These are phyloP conservation scores for Nemophila menziesii DNA, from an alignment of 257 asterid species.

Conservation along the genomic window DNA sequence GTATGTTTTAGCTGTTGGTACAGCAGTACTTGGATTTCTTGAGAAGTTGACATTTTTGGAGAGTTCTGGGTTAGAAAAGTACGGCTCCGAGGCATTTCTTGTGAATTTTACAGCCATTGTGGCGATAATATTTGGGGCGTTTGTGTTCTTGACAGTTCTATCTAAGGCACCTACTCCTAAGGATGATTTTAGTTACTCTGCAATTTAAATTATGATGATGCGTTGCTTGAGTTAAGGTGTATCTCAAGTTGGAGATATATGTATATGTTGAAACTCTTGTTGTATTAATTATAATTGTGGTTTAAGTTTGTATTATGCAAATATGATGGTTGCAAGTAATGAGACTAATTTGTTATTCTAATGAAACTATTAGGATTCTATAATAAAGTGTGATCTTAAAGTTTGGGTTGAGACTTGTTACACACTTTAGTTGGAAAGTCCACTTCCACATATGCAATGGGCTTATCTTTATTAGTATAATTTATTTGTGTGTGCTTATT, in stretches of 20 bases:
- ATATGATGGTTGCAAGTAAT: too few relatives aligned
- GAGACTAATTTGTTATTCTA: too few relatives aligned
- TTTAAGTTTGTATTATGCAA: too few relatives aligned
- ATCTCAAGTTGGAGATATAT: neutral
- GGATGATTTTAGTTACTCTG: conserved; percentile 60
- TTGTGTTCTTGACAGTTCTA: conserved; percentile 59
- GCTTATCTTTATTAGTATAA: too few relatives aligned
- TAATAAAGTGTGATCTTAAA: too few relatives aligned
- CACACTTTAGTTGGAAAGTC: too few relatives aligned
- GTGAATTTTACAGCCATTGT: conserved; percentile 85
- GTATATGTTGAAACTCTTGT: neutral
- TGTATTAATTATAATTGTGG: neutral
- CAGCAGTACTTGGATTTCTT: conserved; percentile 64
- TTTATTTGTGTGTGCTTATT: too few relatives aligned
- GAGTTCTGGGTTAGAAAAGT: conserved; percentile 52
- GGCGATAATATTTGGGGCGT: conserved; percentile 61
- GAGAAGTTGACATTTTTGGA: conserved; percentile 91
- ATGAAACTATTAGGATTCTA: too few relatives aligned
- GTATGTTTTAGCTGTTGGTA: conserved; percentile 52
- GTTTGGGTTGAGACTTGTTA: too few relatives aligned
- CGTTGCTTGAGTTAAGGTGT: neutral
- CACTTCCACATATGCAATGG: too few relatives aligned
- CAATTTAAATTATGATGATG: conserved; percentile 36
- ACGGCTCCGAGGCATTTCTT: conserved; percentile 77
- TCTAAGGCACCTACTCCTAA: conserved; percentile 42